A percentile compares a stretch with the other conserved stretches of the same genome.
Evolutionary conservation across 2,329 filamentous ascomycete species (phyloP).

Genomic region (Fusarium sambucinum): DNA sequence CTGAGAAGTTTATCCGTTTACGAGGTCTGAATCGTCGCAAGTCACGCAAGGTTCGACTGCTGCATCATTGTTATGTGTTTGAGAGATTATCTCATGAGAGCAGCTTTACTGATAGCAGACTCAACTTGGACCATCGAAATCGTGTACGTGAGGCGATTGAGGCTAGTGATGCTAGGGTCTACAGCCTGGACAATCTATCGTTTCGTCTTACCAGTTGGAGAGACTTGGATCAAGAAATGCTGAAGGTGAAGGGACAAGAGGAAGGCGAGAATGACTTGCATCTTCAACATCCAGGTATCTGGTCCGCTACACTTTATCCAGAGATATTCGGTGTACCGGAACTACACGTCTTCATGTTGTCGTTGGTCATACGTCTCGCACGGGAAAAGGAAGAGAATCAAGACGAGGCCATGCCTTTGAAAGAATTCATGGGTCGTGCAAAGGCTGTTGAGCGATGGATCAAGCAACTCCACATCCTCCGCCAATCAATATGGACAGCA

Average conservation of each 20-base stretch:
- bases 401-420: not conserved
- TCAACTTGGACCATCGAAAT: conserved; percentile 19
- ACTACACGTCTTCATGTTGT: conserved; percentile 30
- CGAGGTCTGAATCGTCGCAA: conserved; percentile 29
- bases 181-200: conserved; percentile 23
- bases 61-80: conserved; percentile 36
- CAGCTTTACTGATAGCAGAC: conserved; percentile 7
- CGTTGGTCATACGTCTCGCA: conserved; percentile 23
- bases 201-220: conserved; percentile 27
- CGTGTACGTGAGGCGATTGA: conserved; percentile 30
- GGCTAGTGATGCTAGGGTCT: conserved; percentile 19
- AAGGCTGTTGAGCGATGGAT: conserved; percentile 34
- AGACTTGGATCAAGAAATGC: conserved; percentile 32
- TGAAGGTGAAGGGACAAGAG: conserved; percentile 16
- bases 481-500: conserved; percentile 13
- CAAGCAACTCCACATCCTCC: conserved; percentile 20
- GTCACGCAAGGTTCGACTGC: conserved; percentile 29
- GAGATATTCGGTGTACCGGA: conserved; percentile 39
- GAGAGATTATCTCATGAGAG: conserved; percentile 30
- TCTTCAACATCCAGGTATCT: conserved; percentile 28
- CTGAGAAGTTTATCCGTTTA: conserved; percentile 35
- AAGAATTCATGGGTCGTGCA: conserved; percentile 24
- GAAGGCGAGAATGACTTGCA: conserved; percentile 40
- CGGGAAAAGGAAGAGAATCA: conserved; percentile 19
- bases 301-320: conserved; percentile 34